Percentiles rank a stretch among this genome's conserved stretches.
Evolutionary conservation across 2,329 filamentous ascomycete species (phyloP).

Genomic region (Clonostachys sp.): DNA sequence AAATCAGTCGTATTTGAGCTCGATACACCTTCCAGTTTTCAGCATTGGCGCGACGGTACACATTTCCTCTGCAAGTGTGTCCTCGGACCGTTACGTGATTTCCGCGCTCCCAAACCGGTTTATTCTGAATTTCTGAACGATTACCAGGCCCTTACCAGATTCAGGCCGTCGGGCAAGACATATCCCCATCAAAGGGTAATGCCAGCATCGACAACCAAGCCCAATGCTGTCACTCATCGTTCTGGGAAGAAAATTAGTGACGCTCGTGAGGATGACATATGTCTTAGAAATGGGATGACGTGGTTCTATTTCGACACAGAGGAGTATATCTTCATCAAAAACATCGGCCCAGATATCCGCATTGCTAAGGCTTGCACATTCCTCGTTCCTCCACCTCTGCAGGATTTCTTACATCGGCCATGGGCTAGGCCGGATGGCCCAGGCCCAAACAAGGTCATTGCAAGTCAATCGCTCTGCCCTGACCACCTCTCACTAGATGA

Average conservation of each 20-base stretch:
- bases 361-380: constrained; percentile 31
- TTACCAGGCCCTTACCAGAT: not conserved
- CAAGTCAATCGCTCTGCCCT: constrained; percentile 41
- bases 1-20: constrained; percentile 51
- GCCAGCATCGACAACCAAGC: not conserved
- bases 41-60: constrained; percentile 42
- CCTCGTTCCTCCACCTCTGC: constrained; percentile 27
- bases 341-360: constrained; percentile 8
- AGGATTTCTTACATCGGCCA: constrained; percentile 30
- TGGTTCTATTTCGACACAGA: constrained; percentile 30
- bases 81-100: constrained; percentile 12
- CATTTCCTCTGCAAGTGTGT: constrained; percentile 29
- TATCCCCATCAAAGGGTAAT: not conserved
- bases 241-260: not conserved
- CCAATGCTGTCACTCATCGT: not conserved
- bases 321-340: constrained; percentile 4
- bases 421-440: constrained; percentile 13
- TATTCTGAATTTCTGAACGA: not conserved
- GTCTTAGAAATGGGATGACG: constrained; percentile 31
- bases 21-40: constrained; percentile 27
- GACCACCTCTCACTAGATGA: constrained; percentile 42
- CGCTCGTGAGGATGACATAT: not conserved
- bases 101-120: not conserved
- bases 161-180: too few species aligned
- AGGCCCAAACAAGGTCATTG: constrained; percentile 45